These are phyloP conservation scores for Phyllosticta paracitricarpa DNA, from an alignment of 2,329 filamentous ascomycete species.

Conservation along the genomic window DNA sequence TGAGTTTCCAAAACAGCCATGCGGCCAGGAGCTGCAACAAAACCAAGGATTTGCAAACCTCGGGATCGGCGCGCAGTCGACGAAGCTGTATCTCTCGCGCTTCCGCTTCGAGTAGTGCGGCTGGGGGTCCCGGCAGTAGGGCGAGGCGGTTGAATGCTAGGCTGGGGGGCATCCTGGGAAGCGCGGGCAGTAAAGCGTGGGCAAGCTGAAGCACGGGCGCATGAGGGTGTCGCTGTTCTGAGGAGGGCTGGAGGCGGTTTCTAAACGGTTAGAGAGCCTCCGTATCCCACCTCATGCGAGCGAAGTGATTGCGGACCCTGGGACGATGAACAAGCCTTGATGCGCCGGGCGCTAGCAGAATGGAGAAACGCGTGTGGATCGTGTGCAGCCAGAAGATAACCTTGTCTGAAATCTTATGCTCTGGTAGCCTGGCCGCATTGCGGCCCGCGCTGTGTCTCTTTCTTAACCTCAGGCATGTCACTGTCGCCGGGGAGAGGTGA, in stretches of 20 bases:
- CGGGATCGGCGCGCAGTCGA: constrained; percentile 6
- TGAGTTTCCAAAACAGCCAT: constrained; percentile 33
- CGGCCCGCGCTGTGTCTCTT: background rate
- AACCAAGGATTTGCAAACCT: constrained; percentile 11
- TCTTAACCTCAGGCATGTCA: background rate
- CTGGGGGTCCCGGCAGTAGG: constrained; percentile 2
- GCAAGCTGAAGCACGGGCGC: background rate
- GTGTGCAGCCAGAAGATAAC: constrained; percentile 4
- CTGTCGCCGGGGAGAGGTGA: background rate
- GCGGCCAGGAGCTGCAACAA: constrained; percentile 17
- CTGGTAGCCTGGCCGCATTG: background rate
- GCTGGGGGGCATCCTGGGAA: background rate
- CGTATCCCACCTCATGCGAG: constrained; percentile 5
- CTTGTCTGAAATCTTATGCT: constrained; percentile 5
- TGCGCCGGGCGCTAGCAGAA: constrained; percentile 9
- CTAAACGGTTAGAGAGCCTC: constrained; percentile 21
- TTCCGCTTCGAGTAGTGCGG: constrained; percentile 4
- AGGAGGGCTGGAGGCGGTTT: constrained; percentile 26
- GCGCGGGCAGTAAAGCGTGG: background rate
- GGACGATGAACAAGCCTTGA: constrained; percentile 8
- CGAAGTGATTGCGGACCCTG: background rate
- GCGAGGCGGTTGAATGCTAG: background rate
- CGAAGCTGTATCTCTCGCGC: constrained; percentile 3
- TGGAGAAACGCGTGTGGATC: constrained; percentile 4
- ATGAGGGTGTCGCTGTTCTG: constrained; percentile 16